Evolutionary conservation across 768 basidiomycete species (phyloP), one percentile per base, ranked within the genome.

Genomic region (Tylopilus rubrobrunneus): DNA sequence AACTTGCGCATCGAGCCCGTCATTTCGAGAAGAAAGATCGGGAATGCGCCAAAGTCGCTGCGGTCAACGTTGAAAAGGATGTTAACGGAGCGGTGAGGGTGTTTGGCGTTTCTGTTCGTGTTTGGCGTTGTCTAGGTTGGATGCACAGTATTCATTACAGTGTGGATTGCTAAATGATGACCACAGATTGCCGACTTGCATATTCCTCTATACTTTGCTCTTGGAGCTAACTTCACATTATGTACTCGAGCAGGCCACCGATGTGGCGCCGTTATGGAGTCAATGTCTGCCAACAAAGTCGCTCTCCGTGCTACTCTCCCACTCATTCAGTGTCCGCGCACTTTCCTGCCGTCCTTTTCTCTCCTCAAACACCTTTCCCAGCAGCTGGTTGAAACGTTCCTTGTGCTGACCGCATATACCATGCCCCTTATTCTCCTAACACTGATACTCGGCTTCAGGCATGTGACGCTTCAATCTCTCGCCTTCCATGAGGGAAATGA

Each of bases 391-490:
- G 62, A 85, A 83, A 57, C 19, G 19, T 19, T 19, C 19, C 19
- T 19, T 19, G 19, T 19, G 19, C 62, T 91, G 89, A 2, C 62
- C 56, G 29, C 79, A 73, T 29, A 89, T 62, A 4, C 73, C 85
- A 65, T 91, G 90, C 0, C 89, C 89, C 0, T 83, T 82, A 2
- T 71, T 72, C 49, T 78, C 65, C 82, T 84, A 88, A 50, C 74
- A 66, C n/a, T 19, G 19, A 19, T 19, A 19, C 19, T 19, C 19
- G 0, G 82, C 79, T 48, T 78, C 73, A 1, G 76, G 70, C 86
- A 90, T 91, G 37, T 71, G 60, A 10, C 65, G 65, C 64, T 83
- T 82, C 21, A 92, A 62, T 21, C 74, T 67, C 7, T 66, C 59
- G 23, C 84, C 85, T 50, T 85, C 80, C 7, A 60, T 56, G 0